phyloP scores from a whole-genome alignment of 768 basidiomycete species.

The Lactarius quietus region DNA sequence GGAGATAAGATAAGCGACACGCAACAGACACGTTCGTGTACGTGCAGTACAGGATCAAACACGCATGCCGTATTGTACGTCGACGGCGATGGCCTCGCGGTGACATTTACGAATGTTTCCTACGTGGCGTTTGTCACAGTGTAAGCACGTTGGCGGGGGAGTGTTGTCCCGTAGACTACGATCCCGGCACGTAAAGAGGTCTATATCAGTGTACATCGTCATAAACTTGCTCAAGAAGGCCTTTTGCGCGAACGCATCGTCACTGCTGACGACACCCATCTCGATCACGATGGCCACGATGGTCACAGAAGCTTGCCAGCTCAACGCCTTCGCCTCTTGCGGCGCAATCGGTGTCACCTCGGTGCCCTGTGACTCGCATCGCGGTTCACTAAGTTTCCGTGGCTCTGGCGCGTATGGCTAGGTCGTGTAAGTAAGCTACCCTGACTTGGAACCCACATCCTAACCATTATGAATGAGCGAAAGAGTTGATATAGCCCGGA shows the following conservation, averaged over 20 bases:
- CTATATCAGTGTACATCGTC: neutral
- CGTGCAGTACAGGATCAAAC: neutral
- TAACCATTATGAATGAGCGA: neutral
- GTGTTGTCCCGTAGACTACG: neutral
- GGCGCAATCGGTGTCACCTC: neutral
- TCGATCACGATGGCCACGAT: neutral
- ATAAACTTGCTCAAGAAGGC: neutral
- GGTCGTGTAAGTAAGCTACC: neutral
- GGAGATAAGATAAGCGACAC: neutral
- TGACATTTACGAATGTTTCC: neutral
- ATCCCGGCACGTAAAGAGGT: neutral
- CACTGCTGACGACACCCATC: neutral
- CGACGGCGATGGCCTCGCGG: neutral
- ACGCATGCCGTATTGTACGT: neutral
- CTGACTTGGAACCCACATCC: neutral
- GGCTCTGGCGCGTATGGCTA: neutral
- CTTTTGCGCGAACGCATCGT: neutral
- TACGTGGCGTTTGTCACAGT: neutral
- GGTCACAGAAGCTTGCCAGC: neutral
- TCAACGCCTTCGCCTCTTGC: neutral
- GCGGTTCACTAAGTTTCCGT: neutral
- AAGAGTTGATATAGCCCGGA: neutral
- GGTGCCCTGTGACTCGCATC: neutral
- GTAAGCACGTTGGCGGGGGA: neutral
- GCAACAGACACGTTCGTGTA: neutral